A percentile compares a stretch with the other conserved stretches of the same genome.
Conservation (phyloP, 2,329 filamentous ascomycete genomes). For the Paraconiothyrium brasiliense region DNA sequence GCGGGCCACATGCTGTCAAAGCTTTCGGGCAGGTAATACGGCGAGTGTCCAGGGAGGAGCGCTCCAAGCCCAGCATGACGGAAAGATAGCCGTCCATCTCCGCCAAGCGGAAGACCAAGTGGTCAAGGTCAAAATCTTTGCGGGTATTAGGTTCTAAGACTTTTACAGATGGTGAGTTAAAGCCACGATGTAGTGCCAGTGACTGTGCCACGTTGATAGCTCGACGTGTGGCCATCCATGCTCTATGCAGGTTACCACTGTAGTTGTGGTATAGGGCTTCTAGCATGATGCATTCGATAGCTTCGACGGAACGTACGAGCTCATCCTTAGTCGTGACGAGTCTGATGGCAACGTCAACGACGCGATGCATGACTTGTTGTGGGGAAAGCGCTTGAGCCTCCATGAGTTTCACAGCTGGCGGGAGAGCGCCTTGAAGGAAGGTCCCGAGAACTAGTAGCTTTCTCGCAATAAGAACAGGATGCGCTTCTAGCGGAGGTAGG, state of each 20-base stretch:
- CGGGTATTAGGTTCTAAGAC: slow-evolving; percentile 22
- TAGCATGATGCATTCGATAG: slow-evolving; percentile 55
- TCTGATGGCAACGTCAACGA: slow-evolving; percentile 39
- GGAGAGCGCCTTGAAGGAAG: slow-evolving; percentile 33
- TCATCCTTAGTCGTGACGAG: slow-evolving; percentile 52
- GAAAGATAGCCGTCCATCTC: slow-evolving; percentile 52
- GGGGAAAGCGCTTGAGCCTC: slow-evolving; percentile 28
- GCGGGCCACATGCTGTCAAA: slow-evolving; percentile 30
- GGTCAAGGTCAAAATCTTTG: slow-evolving; percentile 22
- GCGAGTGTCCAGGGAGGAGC: slow-evolving; percentile 33
- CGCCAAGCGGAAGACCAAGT: slow-evolving; percentile 53
- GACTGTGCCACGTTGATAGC: slow-evolving; percentile 54
- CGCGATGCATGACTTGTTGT: slow-evolving; percentile 38
- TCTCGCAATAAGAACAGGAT: slow-evolving; percentile 47
- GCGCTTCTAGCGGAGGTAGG: slow-evolving; percentile 27
- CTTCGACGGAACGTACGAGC: slow-evolving; percentile 51
- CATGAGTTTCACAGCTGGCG: slow-evolving; percentile 24
- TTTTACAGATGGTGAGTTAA: slow-evolving; percentile 47
- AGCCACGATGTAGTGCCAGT: slow-evolving; percentile 52
- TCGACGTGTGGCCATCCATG: slow-evolving; percentile 52
- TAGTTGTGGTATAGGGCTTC: slow-evolving; percentile 53
- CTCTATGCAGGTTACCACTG: slow-evolving; percentile 52
- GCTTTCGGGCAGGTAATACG: slow-evolving; percentile 22
- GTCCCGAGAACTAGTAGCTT: slow-evolving; percentile 45
- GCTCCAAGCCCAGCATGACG: slow-evolving; percentile 54